Percentiles rank a stretch among this genome's conserved stretches.
phyloP scores from a whole-genome alignment of 2,329 filamentous ascomycete genomes.

The Botrytis elliptica region DNA sequence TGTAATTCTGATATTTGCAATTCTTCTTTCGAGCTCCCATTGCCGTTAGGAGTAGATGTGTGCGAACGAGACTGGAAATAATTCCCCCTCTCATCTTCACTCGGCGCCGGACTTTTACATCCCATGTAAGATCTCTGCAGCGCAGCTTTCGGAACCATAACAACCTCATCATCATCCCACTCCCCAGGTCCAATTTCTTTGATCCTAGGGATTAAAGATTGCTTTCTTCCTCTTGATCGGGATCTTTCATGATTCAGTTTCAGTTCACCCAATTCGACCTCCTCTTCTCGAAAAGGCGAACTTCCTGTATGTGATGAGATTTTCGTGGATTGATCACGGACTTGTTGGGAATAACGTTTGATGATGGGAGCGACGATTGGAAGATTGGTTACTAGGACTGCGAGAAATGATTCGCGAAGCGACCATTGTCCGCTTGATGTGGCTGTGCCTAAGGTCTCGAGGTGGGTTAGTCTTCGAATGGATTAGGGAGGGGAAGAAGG shows the following conservation, averaged over 20 bases:
- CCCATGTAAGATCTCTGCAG: not conserved
- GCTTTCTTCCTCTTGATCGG: not conserved
- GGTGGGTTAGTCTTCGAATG: not conserved
- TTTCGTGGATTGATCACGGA: not conserved
- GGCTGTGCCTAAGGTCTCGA: not conserved
- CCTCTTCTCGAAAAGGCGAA: not conserved
- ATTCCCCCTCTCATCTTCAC: not conserved
- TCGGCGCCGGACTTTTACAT: not conserved
- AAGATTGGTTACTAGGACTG: slow-evolving; percentile 8
- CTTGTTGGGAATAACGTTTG: not conserved
- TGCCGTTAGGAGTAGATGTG: not conserved
- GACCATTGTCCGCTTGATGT: not conserved
- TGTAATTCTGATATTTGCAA: not conserved
- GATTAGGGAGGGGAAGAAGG: not conserved
- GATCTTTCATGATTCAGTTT: not conserved
- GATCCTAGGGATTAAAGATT: not conserved
- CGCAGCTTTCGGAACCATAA: slow-evolving; percentile 18
- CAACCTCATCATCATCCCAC: slow-evolving; percentile 11
- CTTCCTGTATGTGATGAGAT: not conserved
- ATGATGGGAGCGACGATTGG: slow-evolving; percentile 9
- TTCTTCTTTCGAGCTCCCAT: not conserved
- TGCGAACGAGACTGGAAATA: not conserved
- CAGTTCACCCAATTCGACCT: not conserved
- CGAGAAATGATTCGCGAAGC: slow-evolving; percentile 11
- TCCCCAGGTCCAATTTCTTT: not conserved